phyloP scores from a whole-genome alignment of 1,139 yeast genomes.

The Candida buenavistaensis region DNA sequence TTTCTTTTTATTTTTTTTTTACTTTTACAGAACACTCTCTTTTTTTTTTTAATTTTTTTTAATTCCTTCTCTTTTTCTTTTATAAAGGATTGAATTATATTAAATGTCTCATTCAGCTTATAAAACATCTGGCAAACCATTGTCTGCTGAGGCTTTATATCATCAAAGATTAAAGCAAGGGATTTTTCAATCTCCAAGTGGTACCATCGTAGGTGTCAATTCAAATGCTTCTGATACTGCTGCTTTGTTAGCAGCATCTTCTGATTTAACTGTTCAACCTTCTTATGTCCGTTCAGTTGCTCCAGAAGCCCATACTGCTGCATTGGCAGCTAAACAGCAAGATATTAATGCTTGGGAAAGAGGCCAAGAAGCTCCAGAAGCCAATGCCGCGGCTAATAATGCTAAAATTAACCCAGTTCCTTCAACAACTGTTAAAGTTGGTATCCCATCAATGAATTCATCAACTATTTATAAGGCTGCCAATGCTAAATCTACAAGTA shows the following conservation, averaged over 20 bases:
- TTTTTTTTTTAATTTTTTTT: not conserved
- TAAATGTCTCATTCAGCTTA: slow-evolving; percentile 51
- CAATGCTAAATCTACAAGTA: slow-evolving; percentile 38
- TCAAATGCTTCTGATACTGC: slow-evolving; percentile 73
- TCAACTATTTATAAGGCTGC: slow-evolving; percentile 44
- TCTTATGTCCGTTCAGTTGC: slow-evolving; percentile 63
- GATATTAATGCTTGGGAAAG: slow-evolving; percentile 46
- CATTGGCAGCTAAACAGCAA: slow-evolving; percentile 53
- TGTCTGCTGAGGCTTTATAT: slow-evolving; percentile 73
- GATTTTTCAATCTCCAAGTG: slow-evolving; percentile 67
- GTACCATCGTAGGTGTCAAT: slow-evolving; percentile 68
- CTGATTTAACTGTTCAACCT: slow-evolving; percentile 63
- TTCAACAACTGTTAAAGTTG: slow-evolving; percentile 25
- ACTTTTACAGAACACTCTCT: not conserved
- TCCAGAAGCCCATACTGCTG: slow-evolving; percentile 67
- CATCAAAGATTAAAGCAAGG: slow-evolving; percentile 79
- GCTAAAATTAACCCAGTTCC: slow-evolving; percentile 17
- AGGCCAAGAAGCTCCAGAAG: slow-evolving; percentile 43
- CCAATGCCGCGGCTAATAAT: slow-evolving; percentile 37
- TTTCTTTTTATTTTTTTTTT: not conserved
- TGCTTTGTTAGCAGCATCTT: slow-evolving; percentile 68
- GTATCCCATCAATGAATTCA: slow-evolving; percentile 38
- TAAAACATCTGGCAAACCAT: slow-evolving; percentile 67
- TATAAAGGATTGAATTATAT: not conserved
- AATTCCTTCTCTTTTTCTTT: not conserved